These are phyloP conservation scores for Rhinocladiella mackenziei DNA, from an alignment of 2,329 filamentous ascomycete genomes.

Conservation along the genomic window DNA sequence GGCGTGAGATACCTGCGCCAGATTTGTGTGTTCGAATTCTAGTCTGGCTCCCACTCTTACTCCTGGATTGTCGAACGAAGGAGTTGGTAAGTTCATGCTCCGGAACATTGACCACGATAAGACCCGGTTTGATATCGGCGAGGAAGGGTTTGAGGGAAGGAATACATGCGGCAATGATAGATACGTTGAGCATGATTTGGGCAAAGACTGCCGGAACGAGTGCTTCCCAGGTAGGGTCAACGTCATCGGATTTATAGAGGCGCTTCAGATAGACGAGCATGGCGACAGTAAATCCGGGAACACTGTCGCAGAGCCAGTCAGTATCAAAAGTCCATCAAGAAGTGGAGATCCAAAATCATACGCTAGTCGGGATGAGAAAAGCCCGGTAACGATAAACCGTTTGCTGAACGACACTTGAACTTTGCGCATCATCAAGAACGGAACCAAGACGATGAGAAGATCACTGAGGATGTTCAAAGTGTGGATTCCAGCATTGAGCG, in stretches of 20 bases:
- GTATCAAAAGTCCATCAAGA: not conserved
- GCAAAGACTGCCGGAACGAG: slow-evolving; percentile 29
- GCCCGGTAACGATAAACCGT: slow-evolving; percentile 23
- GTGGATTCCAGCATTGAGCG: slow-evolving; percentile 26
- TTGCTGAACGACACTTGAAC: slow-evolving; percentile 24
- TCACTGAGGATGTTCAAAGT: slow-evolving; percentile 28
- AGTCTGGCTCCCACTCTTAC: not conserved
- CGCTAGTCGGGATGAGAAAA: slow-evolving; percentile 29
- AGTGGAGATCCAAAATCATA: slow-evolving; percentile 14
- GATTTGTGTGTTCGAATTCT: not conserved
- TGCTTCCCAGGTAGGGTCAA: slow-evolving; percentile 27
- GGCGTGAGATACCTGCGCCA: not conserved
- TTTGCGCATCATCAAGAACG: slow-evolving; percentile 28
- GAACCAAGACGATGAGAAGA: slow-evolving; percentile 25
- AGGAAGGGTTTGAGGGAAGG: slow-evolving; percentile 30
- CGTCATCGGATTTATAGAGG: slow-evolving; percentile 21
- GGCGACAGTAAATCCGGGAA: slow-evolving; percentile 25
- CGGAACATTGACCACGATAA: slow-evolving; percentile 28
- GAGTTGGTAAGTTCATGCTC: slow-evolving; percentile 15
- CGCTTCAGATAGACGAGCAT: slow-evolving; percentile 15
- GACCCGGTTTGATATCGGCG: slow-evolving; percentile 28
- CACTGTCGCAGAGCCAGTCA: slow-evolving; percentile 18
- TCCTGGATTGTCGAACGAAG: slow-evolving; percentile 3
- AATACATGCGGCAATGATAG: slow-evolving; percentile 31
- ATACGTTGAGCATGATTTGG: slow-evolving; percentile 24